Conservation (phyloP, 345 rosid species). For the Dovyalis caffra region DNA sequence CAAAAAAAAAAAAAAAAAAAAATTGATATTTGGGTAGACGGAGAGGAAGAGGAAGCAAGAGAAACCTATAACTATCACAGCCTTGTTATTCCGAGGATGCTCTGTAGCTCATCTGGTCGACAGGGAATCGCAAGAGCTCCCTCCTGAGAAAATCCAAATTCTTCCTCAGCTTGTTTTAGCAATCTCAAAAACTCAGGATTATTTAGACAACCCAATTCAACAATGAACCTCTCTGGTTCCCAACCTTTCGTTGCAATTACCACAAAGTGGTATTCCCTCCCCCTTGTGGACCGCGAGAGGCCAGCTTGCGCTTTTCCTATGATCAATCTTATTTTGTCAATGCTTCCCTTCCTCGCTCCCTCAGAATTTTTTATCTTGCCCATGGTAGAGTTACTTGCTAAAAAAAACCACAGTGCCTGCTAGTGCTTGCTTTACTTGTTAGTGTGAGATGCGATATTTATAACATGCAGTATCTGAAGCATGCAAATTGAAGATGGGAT, state of each 20-base stretch:
- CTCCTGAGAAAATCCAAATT: constrained; percentile 33
- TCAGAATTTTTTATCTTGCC: constrained; percentile 11
- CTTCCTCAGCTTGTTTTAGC: constrained; percentile 34
- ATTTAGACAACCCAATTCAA: constrained; percentile 25
- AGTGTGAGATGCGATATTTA: background rate
- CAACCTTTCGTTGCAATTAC: constrained; percentile 40
- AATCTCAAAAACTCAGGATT: constrained; percentile 31
- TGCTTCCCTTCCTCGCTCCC: constrained; percentile 16
- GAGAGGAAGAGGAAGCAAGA: background rate
- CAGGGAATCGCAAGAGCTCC: constrained; percentile 39
- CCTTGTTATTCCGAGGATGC: constrained; percentile 9
- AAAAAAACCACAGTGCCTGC: no score
- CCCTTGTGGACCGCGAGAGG: constrained; percentile 29
- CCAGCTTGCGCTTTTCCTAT: no score
- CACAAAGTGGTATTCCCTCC: constrained; percentile 45
- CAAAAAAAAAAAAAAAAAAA: no score
- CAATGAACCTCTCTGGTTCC: constrained; percentile 29
- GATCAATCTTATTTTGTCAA: constrained; percentile 16
- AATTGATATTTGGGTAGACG: no score
- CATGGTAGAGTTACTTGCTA: constrained; percentile 4
- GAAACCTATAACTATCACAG: background rate
- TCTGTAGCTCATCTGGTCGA: constrained; percentile 31
- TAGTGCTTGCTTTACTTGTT: constrained; percentile 1
- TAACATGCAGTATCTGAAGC: no score
- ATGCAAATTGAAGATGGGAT: constrained; percentile 1